Evolutionary conservation across 208 protist species (phyloP).

Genomic region (Trypanosoma platydactyli): DNA sequence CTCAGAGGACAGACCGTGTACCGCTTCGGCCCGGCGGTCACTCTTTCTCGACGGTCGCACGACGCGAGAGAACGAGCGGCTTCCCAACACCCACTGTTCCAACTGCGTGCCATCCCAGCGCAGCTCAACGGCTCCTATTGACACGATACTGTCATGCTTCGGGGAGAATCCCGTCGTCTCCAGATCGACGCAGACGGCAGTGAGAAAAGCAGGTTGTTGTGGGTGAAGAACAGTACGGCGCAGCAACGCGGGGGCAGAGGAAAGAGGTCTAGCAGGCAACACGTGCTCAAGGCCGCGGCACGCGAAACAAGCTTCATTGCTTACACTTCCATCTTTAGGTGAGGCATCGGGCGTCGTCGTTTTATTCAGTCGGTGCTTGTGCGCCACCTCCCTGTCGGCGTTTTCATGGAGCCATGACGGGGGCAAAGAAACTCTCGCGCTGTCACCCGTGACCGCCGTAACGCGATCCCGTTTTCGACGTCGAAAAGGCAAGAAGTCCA

Average conservation of each 20-base stretch:
- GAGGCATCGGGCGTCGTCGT: background rate
- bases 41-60: constrained; percentile 35
- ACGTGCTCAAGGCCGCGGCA: constrained; percentile 9
- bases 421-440: constrained; percentile 1
- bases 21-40: constrained; percentile 16
- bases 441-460: background rate
- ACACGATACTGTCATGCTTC: constrained; percentile 44
- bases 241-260: constrained; percentile 16
- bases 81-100: constrained; percentile 38
- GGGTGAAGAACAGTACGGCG: constrained; percentile 17
- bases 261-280: background rate
- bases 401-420: constrained; percentile 9
- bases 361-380: background rate
- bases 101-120: constrained; percentile 39
- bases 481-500: constrained; percentile 6
- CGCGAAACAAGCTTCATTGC: background rate
- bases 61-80: constrained; percentile 44
- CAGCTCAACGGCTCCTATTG: constrained; percentile 60
- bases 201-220: constrained; percentile 5
- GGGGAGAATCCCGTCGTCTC: constrained; percentile 71
- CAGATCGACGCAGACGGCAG: constrained; percentile 41
- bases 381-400: background rate
- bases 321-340: background rate
- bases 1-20: constrained; percentile 41
- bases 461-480: constrained; percentile 3